Percentiles rank a stretch among this genome's conserved stretches.
These are phyloP conservation scores for Nigrospora oryzae DNA, from an alignment of 2,329 filamentous ascomycete genomes.

Conservation along the genomic window DNA sequence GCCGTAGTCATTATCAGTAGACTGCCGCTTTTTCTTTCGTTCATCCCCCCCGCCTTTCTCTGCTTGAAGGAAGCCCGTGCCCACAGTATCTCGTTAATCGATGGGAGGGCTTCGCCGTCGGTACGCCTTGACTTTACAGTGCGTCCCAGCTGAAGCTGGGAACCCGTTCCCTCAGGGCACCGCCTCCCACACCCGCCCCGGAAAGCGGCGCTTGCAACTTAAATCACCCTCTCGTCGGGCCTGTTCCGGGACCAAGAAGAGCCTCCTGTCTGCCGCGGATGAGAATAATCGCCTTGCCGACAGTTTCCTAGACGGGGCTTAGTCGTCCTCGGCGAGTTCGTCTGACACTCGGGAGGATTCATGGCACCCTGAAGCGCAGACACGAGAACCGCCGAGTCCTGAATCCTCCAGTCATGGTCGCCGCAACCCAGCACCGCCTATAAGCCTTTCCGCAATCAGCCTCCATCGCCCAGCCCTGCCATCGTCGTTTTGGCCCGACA, in stretches of 20 bases:
- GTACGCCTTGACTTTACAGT: too few species aligned
- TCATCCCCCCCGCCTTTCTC: background rate
- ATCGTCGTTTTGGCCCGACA: constrained; percentile 3
- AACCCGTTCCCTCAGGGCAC: too few species aligned
- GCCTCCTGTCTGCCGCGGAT: background rate
- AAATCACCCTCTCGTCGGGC: background rate
- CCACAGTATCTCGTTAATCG: too few species aligned
- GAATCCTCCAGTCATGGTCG: too few species aligned
- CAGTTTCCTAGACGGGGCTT: background rate
- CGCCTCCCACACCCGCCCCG: too few species aligned
- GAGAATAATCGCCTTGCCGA: background rate
- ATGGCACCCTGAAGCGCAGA: too few species aligned
- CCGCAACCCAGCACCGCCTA: too few species aligned
- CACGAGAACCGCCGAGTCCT: too few species aligned
- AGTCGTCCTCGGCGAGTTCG: constrained; percentile 1
- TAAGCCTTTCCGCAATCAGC: too few species aligned
- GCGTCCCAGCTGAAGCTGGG: too few species aligned
- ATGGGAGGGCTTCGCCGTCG: too few species aligned
- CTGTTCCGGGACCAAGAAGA: background rate
- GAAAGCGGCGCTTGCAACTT: background rate
- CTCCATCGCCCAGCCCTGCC: background rate
- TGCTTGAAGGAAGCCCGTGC: too few species aligned
- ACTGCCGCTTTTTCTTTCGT: background rate
- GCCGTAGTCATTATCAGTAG: background rate
- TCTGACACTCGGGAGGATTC: background rate